Evolutionary conservation across 768 basidiomycete genomes (phyloP), one percentile per base, ranked within the genome.

Genomic region (Leccinellum albellum): DNA sequence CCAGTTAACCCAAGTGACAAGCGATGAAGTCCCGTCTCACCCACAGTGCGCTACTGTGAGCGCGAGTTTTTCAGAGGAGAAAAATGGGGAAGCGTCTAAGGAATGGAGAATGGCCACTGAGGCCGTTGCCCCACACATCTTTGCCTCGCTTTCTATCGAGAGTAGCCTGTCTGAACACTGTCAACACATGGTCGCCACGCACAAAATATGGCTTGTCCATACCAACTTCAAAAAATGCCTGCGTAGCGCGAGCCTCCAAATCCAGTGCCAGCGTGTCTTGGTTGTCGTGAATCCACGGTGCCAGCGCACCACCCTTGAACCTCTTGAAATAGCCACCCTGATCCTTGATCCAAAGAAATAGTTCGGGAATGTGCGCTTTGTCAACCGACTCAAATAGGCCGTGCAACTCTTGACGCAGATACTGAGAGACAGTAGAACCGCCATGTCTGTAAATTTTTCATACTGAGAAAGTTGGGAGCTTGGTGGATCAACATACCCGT

Each of bases 41-140:
- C 94, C 96, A 64, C 90, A 89, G 71, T 99, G 97, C 13, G 93
- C 94, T 28, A 98, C 85, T 3, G 92, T 96, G 54, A 98, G 75
- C 3, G 87, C 83, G 20, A 98, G 70, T 60, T 76, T 82, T 54
- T 87, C 68, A 1, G 96, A 84, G 14, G 86, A 79, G 70, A 93
- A 98, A 75, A 94, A 98, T 0, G 95, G 89, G 6, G 82, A 78
- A 8, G 83, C 77, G 70, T 98, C 96, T 15, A 98, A 77, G 24
- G 92, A 89, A 61, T 98, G 95, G n/a, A 98, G 76, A 37, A 98
- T 79, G 1, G 86, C 92, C 2, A 97, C 83, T 1, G 94, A 96
- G 8, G 92, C 93, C 3, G 94, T 96, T 14, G 94, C 91, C 3
- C 97, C 97, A 61, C 88, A 91, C 37, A 81, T 75, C 67, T 86